Evolutionary conservation across 2,329 filamentous ascomycete species (phyloP).

Genomic region (Colletotrichum phormii): DNA sequence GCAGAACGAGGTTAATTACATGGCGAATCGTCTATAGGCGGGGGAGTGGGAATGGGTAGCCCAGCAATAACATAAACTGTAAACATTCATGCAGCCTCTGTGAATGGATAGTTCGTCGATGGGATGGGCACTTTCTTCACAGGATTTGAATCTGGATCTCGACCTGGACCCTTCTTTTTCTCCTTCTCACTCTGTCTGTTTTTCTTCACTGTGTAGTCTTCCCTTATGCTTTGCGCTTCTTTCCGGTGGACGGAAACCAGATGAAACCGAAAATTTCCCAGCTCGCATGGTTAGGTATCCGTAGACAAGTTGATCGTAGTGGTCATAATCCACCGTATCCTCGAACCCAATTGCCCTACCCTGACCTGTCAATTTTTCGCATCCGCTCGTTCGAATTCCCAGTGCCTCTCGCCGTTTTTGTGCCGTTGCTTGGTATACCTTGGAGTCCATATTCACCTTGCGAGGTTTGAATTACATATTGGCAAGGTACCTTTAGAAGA

Average conservation of each 20-base stretch:
- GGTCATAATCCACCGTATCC: neutral
- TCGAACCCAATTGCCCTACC: neutral
- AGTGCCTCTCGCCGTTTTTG: neutral
- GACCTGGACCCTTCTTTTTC: constrained; percentile 16
- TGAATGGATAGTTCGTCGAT: neutral
- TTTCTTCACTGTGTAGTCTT: neutral
- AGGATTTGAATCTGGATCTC: neutral
- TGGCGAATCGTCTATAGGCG: neutral
- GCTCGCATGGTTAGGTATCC: neutral
- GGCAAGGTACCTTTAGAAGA: neutral
- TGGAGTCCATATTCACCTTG: neutral
- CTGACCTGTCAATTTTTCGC: neutral
- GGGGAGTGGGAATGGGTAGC: constrained; percentile 5
- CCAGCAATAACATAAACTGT: constrained; percentile 12
- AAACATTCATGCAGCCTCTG: constrained; percentile 32
- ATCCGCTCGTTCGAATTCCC: neutral
- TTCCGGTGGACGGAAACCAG: constrained; percentile 10
- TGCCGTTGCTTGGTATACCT: neutral
- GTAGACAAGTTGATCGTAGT: neutral
- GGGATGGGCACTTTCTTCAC: neutral
- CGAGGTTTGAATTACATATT: neutral
- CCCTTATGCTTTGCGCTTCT: constrained; percentile 7
- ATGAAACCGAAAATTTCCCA: constrained; percentile 23
- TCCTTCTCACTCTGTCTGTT: neutral
- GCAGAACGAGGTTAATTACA: neutral